Evolutionary conservation across 257 asterid species (phyloP), one percentile per base, ranked within the genome.

Genomic region (Scutellaria galericulata): DNA sequence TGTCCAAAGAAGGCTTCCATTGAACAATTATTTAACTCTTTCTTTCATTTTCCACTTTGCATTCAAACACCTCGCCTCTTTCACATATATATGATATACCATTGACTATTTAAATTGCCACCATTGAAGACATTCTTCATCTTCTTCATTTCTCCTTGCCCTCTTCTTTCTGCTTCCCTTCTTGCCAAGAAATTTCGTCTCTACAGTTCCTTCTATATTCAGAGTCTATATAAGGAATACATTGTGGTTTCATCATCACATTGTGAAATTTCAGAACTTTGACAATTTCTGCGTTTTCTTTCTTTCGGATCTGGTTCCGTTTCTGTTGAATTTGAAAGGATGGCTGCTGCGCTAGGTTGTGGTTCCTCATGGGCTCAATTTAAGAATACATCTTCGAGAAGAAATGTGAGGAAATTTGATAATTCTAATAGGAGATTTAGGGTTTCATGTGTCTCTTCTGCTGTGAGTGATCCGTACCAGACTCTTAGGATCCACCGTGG

Each of bases 401-500:
- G 77, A 40, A 72, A 47, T 14, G 3, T 63, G 20, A 9, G 70
- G 46, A 80, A 56, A 31, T 31, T 31, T 7, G 69, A 12, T 6
- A 71, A 70, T 12, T 40, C 24, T 7, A 60, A 13, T n/a, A 80
- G 66, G 56, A 80, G 83, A 53, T 78, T 79, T 51, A 77, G 73
- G 82, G 90, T 90, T 42, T 86, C 84, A 0, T 86, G 95, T 52
- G 82, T 80, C 62, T 82, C 75, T 67, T 84, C 94, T 60, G 69
- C 85, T 50, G 77, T 75, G 4, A 35, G 70, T 2, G 98, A 93
- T 90, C 91, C 97, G 6, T 93, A 90, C 66, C 81, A 77, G 69
- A 93, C 97, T 14, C 89, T 93, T 13, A 78, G 86, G 79, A 86
- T 93, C 71, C 78, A 66, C 1, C 93, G 77, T 0, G 90, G 85